Base-by-base conservation (phyloP, 2,329 filamentous ascomycete genomes). In the Xylariaceae sp. region DNA sequence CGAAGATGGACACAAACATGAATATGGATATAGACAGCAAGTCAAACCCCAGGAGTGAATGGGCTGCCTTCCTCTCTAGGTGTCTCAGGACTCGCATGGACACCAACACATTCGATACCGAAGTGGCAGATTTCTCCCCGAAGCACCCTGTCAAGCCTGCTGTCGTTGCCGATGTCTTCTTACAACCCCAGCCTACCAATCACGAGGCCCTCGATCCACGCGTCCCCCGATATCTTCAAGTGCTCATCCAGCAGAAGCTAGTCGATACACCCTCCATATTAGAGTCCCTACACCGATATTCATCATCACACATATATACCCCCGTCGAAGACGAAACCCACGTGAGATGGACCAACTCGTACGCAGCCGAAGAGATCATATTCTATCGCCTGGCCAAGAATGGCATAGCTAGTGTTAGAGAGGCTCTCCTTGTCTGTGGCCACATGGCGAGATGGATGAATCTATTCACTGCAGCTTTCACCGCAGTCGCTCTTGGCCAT, bases 311-410 rank as follows among this genome's bases (percentile, higher is more conserved):
- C 49, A 48, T 50, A 4, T 64, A 67, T 39, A 53, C 62, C 22
- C 60, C 60, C 14, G 44, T 55, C 21, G 40, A 53, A 22, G 42
- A 54, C 46, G 50, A 60, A 17, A 39, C 50, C 1, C 47, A 42
- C 23, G 32, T 62, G 22, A 64, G 73, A 49, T 85, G 80, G 80
- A 68, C 64, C 41, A 77, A 66, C 61, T 83, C 80, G 1, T 82
- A 79, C 52, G 70, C 70, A 48, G 65, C 85, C 0, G 93, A 98
- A 64, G 95, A 96, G 68, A 84, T 93, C 40, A 88, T 97, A 67
- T 85, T 96, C 60, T 94, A 95, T 65, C 83, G 91, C 3, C 89
- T 98, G 40, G 88, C 89, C 2, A 95, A 94, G 67, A 65, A 61
- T 1, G 73, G 70, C 2, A 76, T 81, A 38, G 66, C 62, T 45